Base-by-base conservation (phyloP, 345 rosid genomes). In the Euphorbia pulcherrima region DNA sequence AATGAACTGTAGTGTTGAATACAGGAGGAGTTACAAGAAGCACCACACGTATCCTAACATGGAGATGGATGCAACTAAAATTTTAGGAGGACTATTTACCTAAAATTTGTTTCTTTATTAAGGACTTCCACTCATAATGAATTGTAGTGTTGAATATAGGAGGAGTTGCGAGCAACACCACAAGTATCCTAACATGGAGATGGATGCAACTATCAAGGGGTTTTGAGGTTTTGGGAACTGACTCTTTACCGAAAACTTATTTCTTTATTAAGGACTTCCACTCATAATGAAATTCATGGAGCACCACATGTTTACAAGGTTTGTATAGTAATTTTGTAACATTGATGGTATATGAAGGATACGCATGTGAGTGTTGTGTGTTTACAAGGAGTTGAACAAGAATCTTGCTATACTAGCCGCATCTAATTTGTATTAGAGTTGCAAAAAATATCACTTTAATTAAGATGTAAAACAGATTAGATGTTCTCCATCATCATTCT, bases 271-370 rank as follows among this genome's bases (percentile, higher is more conserved):
- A 83, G 82, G 79, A 89, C 92, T 72, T 90, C 99, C 72, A 91
- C 83, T 78, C 85, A 83, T 75, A 71, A 88, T 77, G 95, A 87
- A 73, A 89, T 94, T 75, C 87, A 84, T 35, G 99, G 95, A 68
- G 99, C 97, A 33, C 96, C 97, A 56, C 85, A 88, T 65, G 92
- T 94, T 77, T 88, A 77, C 79, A 88, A 89, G 97, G 99, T 89
- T 79, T 46, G 67, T 53, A 72, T 60, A 47, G 39, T 24, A 54
- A 23, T 39, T 24, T 65, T 21, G 52, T 28, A 41, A 7, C 48
- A 24, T 40, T 41, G 3, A 20, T 20, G 30, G 50, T n/a, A 39
- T 2, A 23, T 8, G 29, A 21, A 33, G 24, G 29, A 5, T 18
- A 18, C n/a, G 63, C 14, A 3, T 28, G 1, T 52, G 57, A n/a